These are phyloP conservation scores for Candida railenensis DNA, from an alignment of 805 yeast genomes.

Conservation along the genomic window DNA sequence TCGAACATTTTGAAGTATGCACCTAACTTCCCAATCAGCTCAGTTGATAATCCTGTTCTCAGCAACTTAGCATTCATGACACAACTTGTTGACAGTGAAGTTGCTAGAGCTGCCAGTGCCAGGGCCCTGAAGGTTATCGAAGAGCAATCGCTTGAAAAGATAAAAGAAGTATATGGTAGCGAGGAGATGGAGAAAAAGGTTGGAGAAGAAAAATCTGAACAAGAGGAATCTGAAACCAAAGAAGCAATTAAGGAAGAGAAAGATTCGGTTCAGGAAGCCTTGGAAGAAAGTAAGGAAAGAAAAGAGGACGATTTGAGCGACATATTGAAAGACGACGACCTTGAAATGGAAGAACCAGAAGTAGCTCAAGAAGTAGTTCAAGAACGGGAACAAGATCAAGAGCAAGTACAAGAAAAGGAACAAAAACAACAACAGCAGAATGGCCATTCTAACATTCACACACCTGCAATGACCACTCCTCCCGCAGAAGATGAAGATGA, in stretches of 20 bases:
- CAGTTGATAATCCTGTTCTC: constrained; percentile 89
- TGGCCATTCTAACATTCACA: constrained; percentile 1
- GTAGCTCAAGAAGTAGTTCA: constrained; percentile 5
- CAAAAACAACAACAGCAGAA: constrained; percentile 9
- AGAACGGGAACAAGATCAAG: constrained; percentile 1
- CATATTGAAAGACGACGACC: constrained; percentile 14
- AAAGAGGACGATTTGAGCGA: constrained; percentile 10
- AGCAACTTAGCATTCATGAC: constrained; percentile 89
- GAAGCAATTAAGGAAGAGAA: constrained; percentile 9
- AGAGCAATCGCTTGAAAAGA: constrained; percentile 37
- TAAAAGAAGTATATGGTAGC: constrained; percentile 29
- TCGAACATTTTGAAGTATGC: constrained; percentile 75
- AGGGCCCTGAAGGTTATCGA: constrained; percentile 56
- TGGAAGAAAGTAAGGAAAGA: constrained; percentile 10
- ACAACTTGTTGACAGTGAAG: constrained; percentile 79
- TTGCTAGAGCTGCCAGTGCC: constrained; percentile 77
- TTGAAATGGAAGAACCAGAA: constrained; percentile 5
- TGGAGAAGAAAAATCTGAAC: constrained; percentile 7
- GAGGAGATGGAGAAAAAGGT: constrained; percentile 10
- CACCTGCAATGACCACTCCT: background rate
- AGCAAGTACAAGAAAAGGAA: background rate
- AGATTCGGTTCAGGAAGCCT: constrained; percentile 3
- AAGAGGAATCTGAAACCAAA: constrained; percentile 4
- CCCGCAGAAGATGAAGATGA: background rate
- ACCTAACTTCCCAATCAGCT: constrained; percentile 79